Evolutionary conservation across 1,284 basidiomycete species (phyloP), one percentile per base, ranked within the genome.

Genomic region (Pholiota adiposa): DNA sequence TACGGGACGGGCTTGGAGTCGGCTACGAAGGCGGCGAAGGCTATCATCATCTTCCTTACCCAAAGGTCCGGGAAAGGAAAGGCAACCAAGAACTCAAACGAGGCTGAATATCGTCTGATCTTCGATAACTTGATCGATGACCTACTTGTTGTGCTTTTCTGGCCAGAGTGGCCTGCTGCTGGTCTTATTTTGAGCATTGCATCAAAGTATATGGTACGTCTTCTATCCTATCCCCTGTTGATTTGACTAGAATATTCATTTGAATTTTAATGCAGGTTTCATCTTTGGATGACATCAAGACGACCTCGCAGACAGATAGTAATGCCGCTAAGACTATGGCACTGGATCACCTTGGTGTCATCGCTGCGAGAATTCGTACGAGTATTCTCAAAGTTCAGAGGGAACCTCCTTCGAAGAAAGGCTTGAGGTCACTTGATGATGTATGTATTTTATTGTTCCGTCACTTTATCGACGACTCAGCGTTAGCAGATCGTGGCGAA

Each of bases 141-240:
- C 70, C 79, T 98, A 16, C 81, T 98, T n/a, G 83, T 84, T 14
- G 94, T 97, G 3, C 77, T 98, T 3, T 96, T 93, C 70, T 92
- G 93, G 83, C 96, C 97, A 0, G 97, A 99, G 72, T 99, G 96
- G 96, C 97, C 97, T 0, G 96, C 93, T 6, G 93, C 97, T 1
- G 84, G 89, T 40, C 74, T 97, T 19, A 81, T 97, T 46, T 75
- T 97, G 34, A 84, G 83, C 51, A 88, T 96, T 41, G 83, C 89
- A 6, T 90, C 88, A 65, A 90, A 88, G 72, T 89, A 88, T 65
- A 91, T 97, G 90, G 94, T 94, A 61, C n/a, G 81, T 60, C 21
- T n/a, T 43, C 40, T 38, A 29, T 18, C 23, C 36, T 25, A 14
- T 29, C 36, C 56, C n/a, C 2, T 16, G 40, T 23, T 29, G 33